Percentiles rank a stretch among this genome's conserved stretches.
These are phyloP conservation scores for Thielaviopsis euricoi DNA, from an alignment of 2,329 filamentous ascomycete genomes.

Conservation along the genomic window DNA sequence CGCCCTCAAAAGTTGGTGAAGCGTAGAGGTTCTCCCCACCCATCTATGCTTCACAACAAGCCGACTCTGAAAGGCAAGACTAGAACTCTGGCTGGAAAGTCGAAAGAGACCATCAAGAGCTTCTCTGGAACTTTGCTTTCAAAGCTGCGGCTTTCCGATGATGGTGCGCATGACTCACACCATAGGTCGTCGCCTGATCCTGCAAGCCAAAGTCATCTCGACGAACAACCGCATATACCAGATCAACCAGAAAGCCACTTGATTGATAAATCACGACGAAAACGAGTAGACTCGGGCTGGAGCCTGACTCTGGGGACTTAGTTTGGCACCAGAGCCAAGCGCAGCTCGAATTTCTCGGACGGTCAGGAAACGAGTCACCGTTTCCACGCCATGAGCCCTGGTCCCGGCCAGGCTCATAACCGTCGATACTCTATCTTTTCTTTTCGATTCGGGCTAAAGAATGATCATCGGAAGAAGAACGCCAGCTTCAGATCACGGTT, in stretches of 20 bases:
- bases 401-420: not conserved
- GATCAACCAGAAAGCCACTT: not conserved
- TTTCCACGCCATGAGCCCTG: not conserved
- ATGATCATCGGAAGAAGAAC: not conserved
- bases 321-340: slow-evolving; percentile 6
- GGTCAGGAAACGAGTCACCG: not conserved
- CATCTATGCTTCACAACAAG: not conserved
- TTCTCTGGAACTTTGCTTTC: not conserved
- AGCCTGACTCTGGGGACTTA: slow-evolving; percentile 5
- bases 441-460: not conserved
- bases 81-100: not conserved
- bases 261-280: not conserved
- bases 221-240: not conserved
- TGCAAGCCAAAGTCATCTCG: not conserved
- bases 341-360: not conserved
- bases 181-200: not conserved
- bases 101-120: not conserved
- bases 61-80: not conserved
- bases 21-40: not conserved
- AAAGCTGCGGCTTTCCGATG: not conserved
- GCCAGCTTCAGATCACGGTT: not conserved
- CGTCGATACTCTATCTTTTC: not conserved
- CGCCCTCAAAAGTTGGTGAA: not conserved
- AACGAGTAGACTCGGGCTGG: slow-evolving; percentile 4
- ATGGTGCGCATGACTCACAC: not conserved